Base-by-base conservation (phyloP, 2,329 filamentous ascomycete genomes). In the Pseudomassariella vexata region DNA sequence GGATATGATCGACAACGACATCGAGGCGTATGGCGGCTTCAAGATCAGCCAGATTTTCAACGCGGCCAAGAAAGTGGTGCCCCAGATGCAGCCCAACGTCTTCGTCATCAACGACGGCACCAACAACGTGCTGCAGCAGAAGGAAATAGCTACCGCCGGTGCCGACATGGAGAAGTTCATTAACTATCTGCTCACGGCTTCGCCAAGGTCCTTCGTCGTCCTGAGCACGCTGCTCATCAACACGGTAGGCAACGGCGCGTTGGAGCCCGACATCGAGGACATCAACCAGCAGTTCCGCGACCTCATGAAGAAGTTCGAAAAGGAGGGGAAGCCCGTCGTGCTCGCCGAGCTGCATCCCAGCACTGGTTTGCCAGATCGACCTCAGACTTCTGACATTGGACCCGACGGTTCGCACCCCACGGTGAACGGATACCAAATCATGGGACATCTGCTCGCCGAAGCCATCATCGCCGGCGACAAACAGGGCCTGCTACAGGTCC, bases 91-190 rank as follows among this genome's bases (percentile, higher is more conserved):
- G 21, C 55, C 55, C 4, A 55, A 58, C 32, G 6, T 57, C 4
- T 50, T 56, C 30, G n/a, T 55, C 12, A 50, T 58, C 30, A 49
- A 57, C 20, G 44, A 47, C 18, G 55, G 55, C 12, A 51, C 53
- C 9, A 58, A 57, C 36, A 54, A 58, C 29, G 49, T 49, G 9
- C 39, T 52, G 14, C 52, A 54, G 21, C 24, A 43, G n/a, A 30
- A 34, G 12, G 46, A 53, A 18, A 37, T 47, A 18, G 37, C 47
- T 25, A 41, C 45, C 27, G 43, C 49, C 2, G 46, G 48, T 17
- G 23, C 34, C 15, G 34, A 51, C 14, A 44, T 56, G 43, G 44
- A 44, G 24, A 32, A 41, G 11, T 42, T 57, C 27, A 45, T 57
- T 30, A 38, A 53, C 27, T 54, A 54, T 35, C 32, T 56, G 32